Percentiles rank a stretch among this genome's conserved stretches.
These are phyloP conservation scores for Pichia insulana DNA, from an alignment of 805 yeast genomes.

Conservation along the genomic window DNA sequence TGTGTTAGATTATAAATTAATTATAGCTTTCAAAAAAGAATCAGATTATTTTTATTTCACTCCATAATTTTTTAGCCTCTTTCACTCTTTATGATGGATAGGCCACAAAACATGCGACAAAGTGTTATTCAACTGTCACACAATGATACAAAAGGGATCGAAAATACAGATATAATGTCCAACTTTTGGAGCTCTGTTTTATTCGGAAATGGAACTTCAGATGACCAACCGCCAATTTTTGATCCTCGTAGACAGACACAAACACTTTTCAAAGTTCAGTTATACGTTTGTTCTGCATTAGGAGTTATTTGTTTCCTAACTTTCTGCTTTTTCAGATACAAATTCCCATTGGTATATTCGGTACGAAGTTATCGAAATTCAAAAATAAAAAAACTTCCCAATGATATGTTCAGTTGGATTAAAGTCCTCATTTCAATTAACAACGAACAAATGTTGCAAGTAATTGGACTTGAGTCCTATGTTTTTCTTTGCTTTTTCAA, in stretches of 20 bases:
- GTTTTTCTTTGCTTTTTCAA: constrained; percentile 51
- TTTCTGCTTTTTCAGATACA: constrained; percentile 43
- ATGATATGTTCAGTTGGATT: constrained; percentile 45
- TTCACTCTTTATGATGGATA: no score
- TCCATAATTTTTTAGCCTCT: no score
- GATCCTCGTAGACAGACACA: constrained; percentile 38
- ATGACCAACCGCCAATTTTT: constrained; percentile 31
- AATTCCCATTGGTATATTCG: constrained; percentile 51
- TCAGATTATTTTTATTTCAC: no score
- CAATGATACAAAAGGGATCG: not conserved
- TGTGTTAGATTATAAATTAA: no score
- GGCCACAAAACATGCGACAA: no score
- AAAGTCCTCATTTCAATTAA: constrained; percentile 36
- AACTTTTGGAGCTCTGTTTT: not conserved
- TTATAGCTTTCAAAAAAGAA: no score
- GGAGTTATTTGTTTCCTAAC: constrained; percentile 38
- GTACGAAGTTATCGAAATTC: constrained; percentile 42
- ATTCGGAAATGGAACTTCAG: not conserved
- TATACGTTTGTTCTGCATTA: constrained; percentile 38
- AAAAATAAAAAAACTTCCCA: constrained; percentile 38
- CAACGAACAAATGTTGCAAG: constrained; percentile 44
- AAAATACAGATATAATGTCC: not conserved
- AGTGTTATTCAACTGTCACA: no score
- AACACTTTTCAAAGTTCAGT: constrained; percentile 50
- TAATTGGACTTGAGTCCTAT: constrained; percentile 52